Evolutionary conservation across 2,329 filamentous ascomycete species (phyloP), one percentile per base, ranked within the genome.

Genomic region (Aspergillus costaricaensis): DNA sequence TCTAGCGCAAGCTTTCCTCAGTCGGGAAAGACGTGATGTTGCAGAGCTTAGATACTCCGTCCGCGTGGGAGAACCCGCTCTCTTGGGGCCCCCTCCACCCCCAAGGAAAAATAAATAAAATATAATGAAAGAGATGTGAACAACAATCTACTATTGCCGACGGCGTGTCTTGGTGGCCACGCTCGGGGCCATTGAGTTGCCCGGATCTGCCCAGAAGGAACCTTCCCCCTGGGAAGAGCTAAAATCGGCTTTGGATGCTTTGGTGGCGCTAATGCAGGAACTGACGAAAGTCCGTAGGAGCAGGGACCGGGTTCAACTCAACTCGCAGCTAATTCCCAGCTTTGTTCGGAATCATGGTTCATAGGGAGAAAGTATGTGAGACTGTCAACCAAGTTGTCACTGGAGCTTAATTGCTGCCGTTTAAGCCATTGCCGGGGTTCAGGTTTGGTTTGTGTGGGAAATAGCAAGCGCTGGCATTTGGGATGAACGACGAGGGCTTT

Each of bases 241-340:
- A 61, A 61, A 63, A 44, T 60, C 57, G 64, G 61, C 53, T 52
- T 54, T 55, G 50, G 47, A 39, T 43, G 51, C 32, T 36, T 59
- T 65, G 58, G 67, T 64, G 65, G 55, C 72, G 67, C 73, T 75
- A 75, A 74, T 74, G 73, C 73, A 75, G 73, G 72, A 74, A 75
- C 73, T 73, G 67, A 62, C 61, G 57, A 65, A 65, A 65, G 55
- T 53, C 65, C 57, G 43, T 57, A 50, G 49, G 44, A 60, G 9
- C 57, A 57, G 54, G 36, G 32, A 38, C n/a, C 49, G 36, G 55
- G 47, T 27, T 36, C 50, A 55, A 60, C 49, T 52, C 49, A 17
- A 44, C 36, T 58, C 57, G 54, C 56, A 59, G 43, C 21, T 44
- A 15, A 21, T 55, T 57, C 44, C 43, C 59, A 58, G 59, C 56